Conservation (phyloP, 345 rosid genomes). For the Brassica cretica region DNA sequence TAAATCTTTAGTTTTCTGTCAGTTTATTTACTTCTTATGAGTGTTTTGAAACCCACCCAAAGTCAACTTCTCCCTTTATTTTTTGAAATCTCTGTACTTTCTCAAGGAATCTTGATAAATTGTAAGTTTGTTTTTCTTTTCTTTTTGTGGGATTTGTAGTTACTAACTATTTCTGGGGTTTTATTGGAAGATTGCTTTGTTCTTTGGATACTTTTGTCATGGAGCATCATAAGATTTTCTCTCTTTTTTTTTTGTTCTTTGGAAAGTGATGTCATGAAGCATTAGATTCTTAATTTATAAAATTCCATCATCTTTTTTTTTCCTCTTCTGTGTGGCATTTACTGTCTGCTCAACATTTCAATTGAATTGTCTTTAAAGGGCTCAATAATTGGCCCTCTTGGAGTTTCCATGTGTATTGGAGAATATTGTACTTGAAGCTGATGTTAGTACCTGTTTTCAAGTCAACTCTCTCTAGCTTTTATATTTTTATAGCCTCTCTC, state of each 20-base stretch:
- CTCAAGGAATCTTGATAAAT: conserved; percentile 39
- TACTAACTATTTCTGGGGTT: conserved; percentile 35
- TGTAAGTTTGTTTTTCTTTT: conserved; percentile 35
- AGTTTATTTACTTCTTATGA: conserved; percentile 20
- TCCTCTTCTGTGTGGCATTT: conserved; percentile 28
- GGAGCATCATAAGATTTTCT: conserved; percentile 21
- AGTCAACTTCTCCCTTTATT: conserved; percentile 18
- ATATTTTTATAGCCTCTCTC: conserved; percentile 26
- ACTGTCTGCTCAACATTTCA: conserved; percentile 13
- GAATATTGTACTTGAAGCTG: background rate
- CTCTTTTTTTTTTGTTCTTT: conserved; percentile 26
- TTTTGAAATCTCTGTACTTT: conserved; percentile 18
- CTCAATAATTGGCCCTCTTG: conserved; percentile 38
- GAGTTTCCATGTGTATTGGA: conserved; percentile 38
- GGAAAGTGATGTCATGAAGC: conserved; percentile 37
- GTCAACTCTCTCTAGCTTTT: conserved; percentile 39
- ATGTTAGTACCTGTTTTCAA: conserved; percentile 40
- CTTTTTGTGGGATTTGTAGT: conserved; percentile 18
- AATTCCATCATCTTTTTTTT: background rate
- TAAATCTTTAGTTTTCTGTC: conserved; percentile 26
- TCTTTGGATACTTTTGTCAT: conserved; percentile 32
- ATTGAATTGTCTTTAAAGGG: conserved; percentile 14
- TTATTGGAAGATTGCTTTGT: conserved; percentile 19
- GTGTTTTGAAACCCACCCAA: conserved; percentile 31
- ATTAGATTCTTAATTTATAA: conserved; percentile 37